phyloP scores from a whole-genome alignment of 352 stramenopile genomes.

The Phytophthora tentaculata region DNA sequence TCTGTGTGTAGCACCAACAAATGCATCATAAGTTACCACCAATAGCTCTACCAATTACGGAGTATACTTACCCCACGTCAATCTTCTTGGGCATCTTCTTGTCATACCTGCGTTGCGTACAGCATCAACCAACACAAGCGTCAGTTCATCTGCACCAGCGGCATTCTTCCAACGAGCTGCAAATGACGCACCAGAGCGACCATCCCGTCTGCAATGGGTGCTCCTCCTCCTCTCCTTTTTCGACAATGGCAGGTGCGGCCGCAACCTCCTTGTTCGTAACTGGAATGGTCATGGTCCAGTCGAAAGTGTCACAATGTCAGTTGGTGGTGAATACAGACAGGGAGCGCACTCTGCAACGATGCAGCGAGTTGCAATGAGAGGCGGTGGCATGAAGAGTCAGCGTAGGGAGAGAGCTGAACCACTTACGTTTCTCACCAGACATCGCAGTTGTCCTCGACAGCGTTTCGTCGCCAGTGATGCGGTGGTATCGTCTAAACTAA shows the following conservation, averaged over 20 bases:
- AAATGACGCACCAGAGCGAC: constrained; percentile 80
- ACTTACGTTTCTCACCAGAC: constrained; percentile 45
- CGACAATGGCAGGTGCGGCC: constrained; percentile 25
- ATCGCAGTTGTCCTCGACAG: constrained; percentile 23
- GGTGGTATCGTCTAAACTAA: neutral
- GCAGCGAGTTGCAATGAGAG: constrained; percentile 1
- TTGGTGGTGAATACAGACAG: neutral
- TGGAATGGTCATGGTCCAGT: constrained; percentile 15
- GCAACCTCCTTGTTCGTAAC: constrained; percentile 38
- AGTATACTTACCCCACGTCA: constrained; percentile 77
- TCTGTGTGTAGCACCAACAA: constrained; percentile 18
- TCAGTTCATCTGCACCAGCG: constrained; percentile 1
- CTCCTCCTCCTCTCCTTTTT: constrained; percentile 58
- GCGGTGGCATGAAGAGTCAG: constrained; percentile 2
- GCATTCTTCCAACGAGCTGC: neutral
- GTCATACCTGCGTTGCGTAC: constrained; percentile 81
- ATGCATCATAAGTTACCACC: neutral
- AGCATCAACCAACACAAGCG: constrained; percentile 14
- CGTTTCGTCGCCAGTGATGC: constrained; percentile 21
- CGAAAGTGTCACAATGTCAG: constrained; percentile 19
- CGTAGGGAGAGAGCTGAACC: constrained; percentile 11
- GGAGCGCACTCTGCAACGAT: neutral
- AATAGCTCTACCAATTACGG: neutral
- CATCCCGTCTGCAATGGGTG: constrained; percentile 90
- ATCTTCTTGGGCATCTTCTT: constrained; percentile 94